Evolutionary conservation across 1,139 yeast genomes (phyloP), one percentile per base, ranked within the genome.

Genomic region (Saccharomyces hybrid): DNA sequence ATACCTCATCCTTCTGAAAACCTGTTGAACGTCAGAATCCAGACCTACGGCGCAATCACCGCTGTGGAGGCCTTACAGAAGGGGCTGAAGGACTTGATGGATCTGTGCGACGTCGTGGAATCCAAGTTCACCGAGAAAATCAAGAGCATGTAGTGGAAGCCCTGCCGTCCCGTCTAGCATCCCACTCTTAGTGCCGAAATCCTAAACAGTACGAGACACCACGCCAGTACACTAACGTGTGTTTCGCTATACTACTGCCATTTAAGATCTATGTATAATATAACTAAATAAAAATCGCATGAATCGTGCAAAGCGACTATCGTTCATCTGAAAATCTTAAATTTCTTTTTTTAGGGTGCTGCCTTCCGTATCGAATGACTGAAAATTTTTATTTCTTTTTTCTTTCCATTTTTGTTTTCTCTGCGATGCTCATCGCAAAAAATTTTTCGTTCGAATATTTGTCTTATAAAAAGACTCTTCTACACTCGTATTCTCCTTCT

Each of bases 1-100:
- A 95, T 93, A 59, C 99, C 99, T n/a, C 99, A 93, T 73, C 99
- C 99, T 29, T 88, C 96, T 38, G 99, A 95, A 72, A 81, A 89
- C 57, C 86, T 88, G 64, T 75, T 93, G 73, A 90, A 95, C 73
- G 71, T 93, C 55, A 83, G 99, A 73, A 89, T 93, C 60, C 99
- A 93, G 73, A 95, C 99, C 1, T 91, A 90, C 67, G 97, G 95
- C 50, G 68, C 80, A 56, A 80, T 83, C 60, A 86, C 98, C 9
- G 98, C 99, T 4, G 83, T 88, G 47, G 96, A 91, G 69, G 99
- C 97, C 2, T 79, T 93, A 50, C 93, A 89, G 65, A 88, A 89
- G 71, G 99, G 98, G 25, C 78, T 93, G 57, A 88, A 86, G 61
- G 96, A 91, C 67, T 78, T 93, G 63, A 77, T 84, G 57, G 95